Conservation (phyloP, 192 early-diverging fungal genomes). For the Coemansia sp. region DNA sequence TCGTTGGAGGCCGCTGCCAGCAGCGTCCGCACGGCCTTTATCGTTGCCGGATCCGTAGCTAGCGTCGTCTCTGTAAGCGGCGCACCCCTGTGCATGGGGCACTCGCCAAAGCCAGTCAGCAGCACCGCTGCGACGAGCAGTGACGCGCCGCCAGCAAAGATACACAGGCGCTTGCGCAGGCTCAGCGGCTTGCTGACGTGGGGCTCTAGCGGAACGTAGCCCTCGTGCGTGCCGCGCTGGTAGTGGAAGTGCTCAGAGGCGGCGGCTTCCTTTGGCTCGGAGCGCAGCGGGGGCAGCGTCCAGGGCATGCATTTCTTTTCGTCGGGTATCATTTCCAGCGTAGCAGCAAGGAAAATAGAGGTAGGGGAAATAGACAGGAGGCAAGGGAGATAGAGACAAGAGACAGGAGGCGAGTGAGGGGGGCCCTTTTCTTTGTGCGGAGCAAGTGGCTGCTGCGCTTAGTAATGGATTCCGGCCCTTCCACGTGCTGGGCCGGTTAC, state of each 20-base stretch:
- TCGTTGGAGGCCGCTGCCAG: slow-evolving; percentile 14
- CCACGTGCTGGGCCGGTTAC: too few species aligned
- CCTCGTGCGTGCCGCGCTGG: slow-evolving; percentile 1
- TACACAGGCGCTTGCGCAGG: not conserved
- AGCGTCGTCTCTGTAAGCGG: slow-evolving; percentile 8
- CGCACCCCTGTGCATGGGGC: slow-evolving; percentile 1
- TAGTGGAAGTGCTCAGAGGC: not conserved
- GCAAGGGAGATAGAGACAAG: not conserved
- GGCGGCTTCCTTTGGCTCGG: slow-evolving; percentile 5
- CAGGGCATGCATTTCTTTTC: slow-evolving; percentile 45
- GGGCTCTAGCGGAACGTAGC: slow-evolving; percentile 13
- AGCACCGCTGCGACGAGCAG: not conserved
- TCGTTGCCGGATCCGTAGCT: slow-evolving; percentile 11
- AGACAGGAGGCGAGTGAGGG: not conserved
- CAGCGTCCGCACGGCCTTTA: slow-evolving; percentile 22
- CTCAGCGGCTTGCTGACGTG: not conserved
- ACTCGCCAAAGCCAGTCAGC: not conserved
- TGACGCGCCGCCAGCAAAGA: not conserved
- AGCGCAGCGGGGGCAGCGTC: slow-evolving; percentile 42
- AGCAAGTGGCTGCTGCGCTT: too few species aligned
- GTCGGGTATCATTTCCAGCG: slow-evolving; percentile 36
- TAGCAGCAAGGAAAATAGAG: not conserved
- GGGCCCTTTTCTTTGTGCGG: too few species aligned
- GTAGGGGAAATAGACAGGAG: not conserved
- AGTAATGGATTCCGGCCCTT: too few species aligned